A percentile compares a stretch with the other conserved stretches of the same genome.
phyloP scores from a whole-genome alignment of 108 stramenopile species.

The Cylindrotheca closterium region DNA sequence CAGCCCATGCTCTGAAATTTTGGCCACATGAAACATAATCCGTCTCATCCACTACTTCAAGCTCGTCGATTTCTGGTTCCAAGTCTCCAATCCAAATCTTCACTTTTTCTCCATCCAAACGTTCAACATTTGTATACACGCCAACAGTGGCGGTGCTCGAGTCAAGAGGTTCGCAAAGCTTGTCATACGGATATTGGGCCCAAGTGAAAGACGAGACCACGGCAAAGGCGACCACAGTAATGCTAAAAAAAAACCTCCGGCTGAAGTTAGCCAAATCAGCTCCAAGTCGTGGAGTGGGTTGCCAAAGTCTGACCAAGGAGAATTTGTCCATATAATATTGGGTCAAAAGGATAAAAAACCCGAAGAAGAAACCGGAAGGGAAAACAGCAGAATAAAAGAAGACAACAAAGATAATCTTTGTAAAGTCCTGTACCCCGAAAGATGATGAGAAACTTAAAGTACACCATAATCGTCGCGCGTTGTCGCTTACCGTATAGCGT shows the following conservation, averaged over 20 bases:
- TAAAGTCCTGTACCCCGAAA: conserved; percentile 42
- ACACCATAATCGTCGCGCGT: background rate
- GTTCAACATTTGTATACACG: conserved; percentile 3
- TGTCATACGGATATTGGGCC: conserved; percentile 65
- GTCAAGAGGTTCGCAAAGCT: conserved; percentile 44
- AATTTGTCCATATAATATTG: conserved; percentile 66
- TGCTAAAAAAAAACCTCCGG: conserved; percentile 63
- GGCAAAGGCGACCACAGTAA: conserved; percentile 39
- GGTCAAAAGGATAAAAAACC: conserved; percentile 49
- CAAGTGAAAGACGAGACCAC: conserved; percentile 52
- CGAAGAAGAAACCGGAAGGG: conserved; percentile 66
- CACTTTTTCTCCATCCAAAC: conserved; percentile 18
- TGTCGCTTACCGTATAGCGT: conserved; percentile 53
- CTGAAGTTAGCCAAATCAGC: conserved; percentile 57
- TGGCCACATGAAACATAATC: conserved; percentile 46
- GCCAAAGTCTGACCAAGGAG: conserved; percentile 67
- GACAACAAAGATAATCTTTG: conserved; percentile 70
- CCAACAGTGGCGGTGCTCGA: background rate
- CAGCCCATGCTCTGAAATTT: conserved; percentile 16
- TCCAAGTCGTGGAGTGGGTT: conserved; percentile 51
- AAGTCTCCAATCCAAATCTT: conserved; percentile 3
- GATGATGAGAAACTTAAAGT: background rate
- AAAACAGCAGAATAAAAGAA: conserved; percentile 76
- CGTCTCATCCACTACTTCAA: conserved; percentile 10
- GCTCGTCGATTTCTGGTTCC: too few relatives aligned